Percentiles rank a stretch among this genome's conserved stretches.
Conservation (phyloP, 2,329 filamentous ascomycete genomes). For the Fonsecaea monophora region DNA sequence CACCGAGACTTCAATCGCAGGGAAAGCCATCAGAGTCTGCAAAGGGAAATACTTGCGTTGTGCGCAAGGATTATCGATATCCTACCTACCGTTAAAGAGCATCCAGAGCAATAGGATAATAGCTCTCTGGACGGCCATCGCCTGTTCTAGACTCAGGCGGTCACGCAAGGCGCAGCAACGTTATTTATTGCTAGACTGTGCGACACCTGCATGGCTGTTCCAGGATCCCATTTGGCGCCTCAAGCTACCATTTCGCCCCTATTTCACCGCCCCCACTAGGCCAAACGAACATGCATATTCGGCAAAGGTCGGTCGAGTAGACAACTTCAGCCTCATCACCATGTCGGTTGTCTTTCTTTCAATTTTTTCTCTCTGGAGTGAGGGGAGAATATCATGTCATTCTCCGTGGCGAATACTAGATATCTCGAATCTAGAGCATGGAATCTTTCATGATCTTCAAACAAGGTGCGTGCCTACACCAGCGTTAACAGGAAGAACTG, state of each 20-base stretch:
- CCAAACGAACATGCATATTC: neutral
- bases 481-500: neutral
- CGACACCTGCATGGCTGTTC: neutral
- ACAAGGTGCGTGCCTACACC: constrained; percentile 14
- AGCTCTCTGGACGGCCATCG: no score
- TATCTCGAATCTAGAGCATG: neutral
- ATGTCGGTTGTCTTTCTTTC: neutral
- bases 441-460: constrained; percentile 8
- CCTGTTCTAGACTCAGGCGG: neutral
- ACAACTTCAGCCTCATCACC: neutral
- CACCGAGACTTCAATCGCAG: no score
- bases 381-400: neutral
- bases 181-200: neutral
- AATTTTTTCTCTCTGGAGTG: neutral
- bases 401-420: neutral
- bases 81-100: neutral
- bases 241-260: constrained; percentile 1
- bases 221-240: neutral
- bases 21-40: neutral
- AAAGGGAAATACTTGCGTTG: neutral
- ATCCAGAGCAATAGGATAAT: neutral
- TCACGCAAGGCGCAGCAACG: neutral
- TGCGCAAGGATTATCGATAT: no score
- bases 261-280: neutral
- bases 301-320: neutral